Conservation (phyloP, 2,329 filamentous ascomycete species). For the Alternaria sp. region DNA sequence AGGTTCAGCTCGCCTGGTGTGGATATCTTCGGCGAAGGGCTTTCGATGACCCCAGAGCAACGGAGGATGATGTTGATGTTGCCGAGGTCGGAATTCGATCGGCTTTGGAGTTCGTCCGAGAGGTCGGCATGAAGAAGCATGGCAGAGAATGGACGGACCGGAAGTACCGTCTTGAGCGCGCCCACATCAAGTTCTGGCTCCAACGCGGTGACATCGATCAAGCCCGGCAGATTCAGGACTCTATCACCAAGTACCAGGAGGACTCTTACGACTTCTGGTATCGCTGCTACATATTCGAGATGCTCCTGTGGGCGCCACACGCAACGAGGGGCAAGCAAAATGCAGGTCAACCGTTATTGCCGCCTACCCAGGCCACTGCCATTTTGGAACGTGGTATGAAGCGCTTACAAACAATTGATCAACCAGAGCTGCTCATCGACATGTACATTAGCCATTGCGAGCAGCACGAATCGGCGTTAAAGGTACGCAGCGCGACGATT, state of each 20-base stretch:
- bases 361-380: conserved; percentile 74
- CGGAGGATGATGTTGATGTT: conserved; percentile 79
- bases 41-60: conserved; percentile 72
- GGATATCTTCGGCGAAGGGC: conserved; percentile 88
- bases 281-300: conserved; percentile 89
- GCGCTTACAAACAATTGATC: conserved; percentile 68
- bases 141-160: conserved; percentile 81
- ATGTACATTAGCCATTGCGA: conserved; percentile 82
- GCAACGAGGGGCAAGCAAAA: conserved; percentile 58
- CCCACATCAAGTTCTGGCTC: conserved; percentile 89
- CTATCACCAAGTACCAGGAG: conserved; percentile 70
- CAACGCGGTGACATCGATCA: conserved; percentile 79
- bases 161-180: conserved; percentile 84
- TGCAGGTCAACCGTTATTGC: conserved; percentile 56
- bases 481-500: conserved; percentile 75
- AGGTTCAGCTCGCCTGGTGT: conserved; percentile 94
- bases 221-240: conserved; percentile 79
- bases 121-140: conserved; percentile 77
- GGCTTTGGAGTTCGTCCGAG: conserved; percentile 82
- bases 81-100: conserved; percentile 88
- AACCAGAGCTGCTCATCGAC: conserved; percentile 77
- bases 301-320: conserved; percentile 70
- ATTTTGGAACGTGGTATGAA: conserved; percentile 75
- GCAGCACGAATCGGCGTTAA: conserved; percentile 82
- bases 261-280: conserved; percentile 94